Conservation (phyloP, 306 rosid species). For the Prunus mira region DNA sequence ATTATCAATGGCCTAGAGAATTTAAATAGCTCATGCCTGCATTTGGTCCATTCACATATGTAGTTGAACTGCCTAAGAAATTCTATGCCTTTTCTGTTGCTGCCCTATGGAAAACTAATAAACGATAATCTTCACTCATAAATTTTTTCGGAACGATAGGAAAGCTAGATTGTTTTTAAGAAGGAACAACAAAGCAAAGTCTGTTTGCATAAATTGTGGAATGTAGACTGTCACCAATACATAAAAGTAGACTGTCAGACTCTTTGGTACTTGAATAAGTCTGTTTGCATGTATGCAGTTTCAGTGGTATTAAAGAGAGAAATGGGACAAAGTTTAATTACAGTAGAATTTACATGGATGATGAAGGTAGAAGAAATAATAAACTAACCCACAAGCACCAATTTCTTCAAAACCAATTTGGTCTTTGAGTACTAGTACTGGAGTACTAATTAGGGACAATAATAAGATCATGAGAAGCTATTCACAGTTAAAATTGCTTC, state of each 20-base stretch:
- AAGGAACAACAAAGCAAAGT: no score
- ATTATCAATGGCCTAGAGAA: background rate
- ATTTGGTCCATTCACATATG: background rate
- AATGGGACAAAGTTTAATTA: background rate
- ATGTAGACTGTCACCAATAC: background rate
- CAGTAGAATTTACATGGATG: slow-evolving; percentile 10
- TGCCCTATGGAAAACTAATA: no score
- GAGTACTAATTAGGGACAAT: background rate
- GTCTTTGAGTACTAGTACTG: background rate
- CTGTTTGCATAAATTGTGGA: no score
- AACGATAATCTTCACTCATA: no score
- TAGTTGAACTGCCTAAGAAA: background rate
- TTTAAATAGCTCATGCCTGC: background rate
- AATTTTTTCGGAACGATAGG: no score
- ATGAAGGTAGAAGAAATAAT: background rate
- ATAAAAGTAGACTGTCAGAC: background rate
- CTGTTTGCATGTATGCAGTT: background rate
- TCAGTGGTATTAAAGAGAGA: background rate
- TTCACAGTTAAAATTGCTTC: slow-evolving; percentile 1
- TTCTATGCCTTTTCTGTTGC: background rate
- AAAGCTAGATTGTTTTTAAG: no score
- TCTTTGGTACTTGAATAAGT: background rate
- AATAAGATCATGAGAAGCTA: background rate
- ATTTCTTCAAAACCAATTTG: background rate
- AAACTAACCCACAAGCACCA: background rate